Evolutionary conservation across 2,329 filamentous ascomycete species (phyloP).

Genomic region (Moelleriella libera): DNA sequence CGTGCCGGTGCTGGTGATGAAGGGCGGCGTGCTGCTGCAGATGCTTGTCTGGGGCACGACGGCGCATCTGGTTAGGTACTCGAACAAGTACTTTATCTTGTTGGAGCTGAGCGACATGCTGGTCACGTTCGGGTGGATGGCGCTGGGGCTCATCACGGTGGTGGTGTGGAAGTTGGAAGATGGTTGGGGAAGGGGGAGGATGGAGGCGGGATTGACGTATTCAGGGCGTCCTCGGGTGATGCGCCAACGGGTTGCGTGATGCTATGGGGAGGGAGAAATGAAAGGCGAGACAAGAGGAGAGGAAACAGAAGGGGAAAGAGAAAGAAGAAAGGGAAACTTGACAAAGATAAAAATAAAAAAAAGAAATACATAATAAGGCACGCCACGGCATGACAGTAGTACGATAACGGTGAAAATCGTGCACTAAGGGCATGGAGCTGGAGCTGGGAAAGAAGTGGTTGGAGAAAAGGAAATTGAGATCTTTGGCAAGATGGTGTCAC

Average conservation of each 20-base stretch:
- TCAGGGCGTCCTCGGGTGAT: neutral
- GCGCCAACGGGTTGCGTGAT: neutral
- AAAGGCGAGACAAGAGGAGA: neutral
- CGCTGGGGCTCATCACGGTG: slow-evolving; percentile 10
- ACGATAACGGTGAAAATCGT: no score
- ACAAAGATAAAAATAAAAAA: no score
- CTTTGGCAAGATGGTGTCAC: no score
- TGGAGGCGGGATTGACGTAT: neutral
- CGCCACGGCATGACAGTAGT: no score
- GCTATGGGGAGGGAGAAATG: neutral
- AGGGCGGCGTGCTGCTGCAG: slow-evolving; percentile 4
- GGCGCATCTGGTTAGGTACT: slow-evolving; percentile 15
- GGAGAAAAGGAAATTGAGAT: no score
- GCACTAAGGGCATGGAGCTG: no score
- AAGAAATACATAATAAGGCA: no score
- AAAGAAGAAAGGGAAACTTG: no score
- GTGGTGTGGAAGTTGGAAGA: neutral
- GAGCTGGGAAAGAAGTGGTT: no score
- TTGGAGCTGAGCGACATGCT: slow-evolving; percentile 21
- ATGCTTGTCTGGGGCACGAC: slow-evolving; percentile 6
- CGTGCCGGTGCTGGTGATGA: neutral
- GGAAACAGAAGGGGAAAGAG: no score
- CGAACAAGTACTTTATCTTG: slow-evolving; percentile 22
- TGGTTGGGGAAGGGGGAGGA: neutral
- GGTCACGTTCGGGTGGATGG: slow-evolving; percentile 10